Conservation (phyloP, 1,139 yeast genomes). For the Yamadazyma trypodendri region DNA sequence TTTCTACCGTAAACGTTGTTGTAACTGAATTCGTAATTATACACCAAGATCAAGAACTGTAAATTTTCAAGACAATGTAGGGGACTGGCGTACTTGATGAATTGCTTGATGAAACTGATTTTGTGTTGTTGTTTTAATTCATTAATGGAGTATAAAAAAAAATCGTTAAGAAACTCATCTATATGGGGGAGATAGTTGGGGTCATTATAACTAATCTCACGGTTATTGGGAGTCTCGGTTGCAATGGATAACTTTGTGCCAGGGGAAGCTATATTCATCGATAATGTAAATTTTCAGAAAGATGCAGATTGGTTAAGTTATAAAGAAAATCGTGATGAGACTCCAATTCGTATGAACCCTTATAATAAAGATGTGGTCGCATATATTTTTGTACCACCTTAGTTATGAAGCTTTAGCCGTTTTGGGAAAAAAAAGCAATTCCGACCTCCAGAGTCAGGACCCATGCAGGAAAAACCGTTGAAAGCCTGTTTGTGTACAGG, state of each 20-base stretch:
- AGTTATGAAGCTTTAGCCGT: background rate
- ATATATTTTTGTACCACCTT: background rate
- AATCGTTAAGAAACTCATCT: constrained; percentile 28
- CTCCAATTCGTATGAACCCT: background rate
- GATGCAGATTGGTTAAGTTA: no score
- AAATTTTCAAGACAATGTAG: constrained; percentile 49
- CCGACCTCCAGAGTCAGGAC: background rate
- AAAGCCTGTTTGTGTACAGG: background rate
- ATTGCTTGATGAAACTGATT: constrained; percentile 18
- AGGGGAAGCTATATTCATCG: background rate
- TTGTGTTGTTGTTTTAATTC: constrained; percentile 16
- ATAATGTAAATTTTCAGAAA: background rate
- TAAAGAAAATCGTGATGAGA: background rate
- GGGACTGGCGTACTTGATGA: constrained; percentile 20
- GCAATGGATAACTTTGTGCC: no score
- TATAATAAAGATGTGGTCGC: background rate
- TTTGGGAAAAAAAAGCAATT: background rate
- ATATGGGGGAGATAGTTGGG: constrained; percentile 16
- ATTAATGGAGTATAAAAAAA: constrained; percentile 23
- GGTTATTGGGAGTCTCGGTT: no score
- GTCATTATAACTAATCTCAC: no score
- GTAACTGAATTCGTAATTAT: constrained; percentile 37
- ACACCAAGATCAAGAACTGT: constrained; percentile 44
- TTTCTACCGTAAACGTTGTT: constrained; percentile 9
- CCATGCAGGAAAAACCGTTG: background rate